Conservation (phyloP, 2,329 filamentous ascomycete genomes). For the Drechslerella coelobrocha region DNA sequence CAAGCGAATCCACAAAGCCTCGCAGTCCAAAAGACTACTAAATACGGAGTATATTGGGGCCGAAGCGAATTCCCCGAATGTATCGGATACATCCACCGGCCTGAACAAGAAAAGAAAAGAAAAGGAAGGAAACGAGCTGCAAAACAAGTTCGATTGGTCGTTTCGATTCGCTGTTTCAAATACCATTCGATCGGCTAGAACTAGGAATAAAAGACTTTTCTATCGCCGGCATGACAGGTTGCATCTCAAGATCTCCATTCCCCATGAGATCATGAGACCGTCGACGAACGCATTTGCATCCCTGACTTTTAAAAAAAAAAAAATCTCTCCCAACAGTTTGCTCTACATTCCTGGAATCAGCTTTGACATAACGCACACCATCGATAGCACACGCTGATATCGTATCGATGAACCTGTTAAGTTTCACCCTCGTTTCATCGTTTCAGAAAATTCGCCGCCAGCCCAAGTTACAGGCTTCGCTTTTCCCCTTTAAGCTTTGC, state of each 20-base stretch:
- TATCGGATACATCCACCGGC: background rate
- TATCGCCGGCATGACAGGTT: background rate
- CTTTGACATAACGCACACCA: background rate
- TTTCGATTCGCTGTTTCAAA: background rate
- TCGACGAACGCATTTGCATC: no score
- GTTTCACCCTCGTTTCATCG: background rate
- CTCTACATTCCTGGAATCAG: background rate
- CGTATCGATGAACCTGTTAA: background rate
- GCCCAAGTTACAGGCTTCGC: no score
- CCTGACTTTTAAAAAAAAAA: no score
- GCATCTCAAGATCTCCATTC: no score
- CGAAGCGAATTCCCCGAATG: background rate
- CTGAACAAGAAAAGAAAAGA: background rate
- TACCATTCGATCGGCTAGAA: background rate
- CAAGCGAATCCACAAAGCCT: background rate
- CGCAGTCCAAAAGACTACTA: no score
- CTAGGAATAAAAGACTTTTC: background rate
- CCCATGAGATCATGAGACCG: no score
- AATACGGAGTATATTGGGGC: no score
- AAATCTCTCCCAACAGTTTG: no score
- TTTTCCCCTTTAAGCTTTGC: background rate
- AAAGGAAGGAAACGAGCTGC: background rate
- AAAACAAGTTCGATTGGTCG: background rate
- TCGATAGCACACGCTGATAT: no score
- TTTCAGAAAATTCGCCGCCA: background rate